Evolutionary conservation across 768 basidiomycete genomes (phyloP).

Genomic region (Megacollybia marginata): DNA sequence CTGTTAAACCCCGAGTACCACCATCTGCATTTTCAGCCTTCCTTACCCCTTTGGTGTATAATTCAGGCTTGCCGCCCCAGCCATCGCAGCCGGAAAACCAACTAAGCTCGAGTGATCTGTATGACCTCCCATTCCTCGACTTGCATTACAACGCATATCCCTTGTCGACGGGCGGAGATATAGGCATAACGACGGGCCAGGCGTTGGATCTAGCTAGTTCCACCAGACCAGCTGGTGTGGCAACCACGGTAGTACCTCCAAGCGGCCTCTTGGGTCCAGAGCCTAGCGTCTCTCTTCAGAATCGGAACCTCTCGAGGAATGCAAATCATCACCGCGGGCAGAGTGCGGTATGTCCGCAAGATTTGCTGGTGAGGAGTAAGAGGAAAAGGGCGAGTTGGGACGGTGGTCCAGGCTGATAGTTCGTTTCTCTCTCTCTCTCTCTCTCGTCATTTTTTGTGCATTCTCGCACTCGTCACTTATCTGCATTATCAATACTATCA

Average conservation of each 20-base stretch:
- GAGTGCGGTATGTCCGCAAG: constrained; percentile 34
- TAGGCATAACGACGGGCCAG: constrained; percentile 13
- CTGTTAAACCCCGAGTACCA: background rate
- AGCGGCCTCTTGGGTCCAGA: background rate
- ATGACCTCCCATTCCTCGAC: constrained; percentile 64
- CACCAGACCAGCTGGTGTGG: background rate
- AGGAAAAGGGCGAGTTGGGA: constrained; percentile 42
- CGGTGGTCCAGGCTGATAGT: constrained; percentile 15
- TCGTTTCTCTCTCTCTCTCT: too few species aligned
- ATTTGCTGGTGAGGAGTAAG: constrained; percentile 25
- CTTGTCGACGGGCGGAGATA: background rate
- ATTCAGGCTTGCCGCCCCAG: background rate
- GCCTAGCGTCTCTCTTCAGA: background rate
- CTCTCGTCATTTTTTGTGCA: too few species aligned
- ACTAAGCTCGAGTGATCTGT: constrained; percentile 20
- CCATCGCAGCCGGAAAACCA: background rate
- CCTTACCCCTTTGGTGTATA: background rate
- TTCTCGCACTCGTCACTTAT: too few species aligned
- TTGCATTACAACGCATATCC: constrained; percentile 53
- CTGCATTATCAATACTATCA: too few species aligned
- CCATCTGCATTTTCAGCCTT: background rate
- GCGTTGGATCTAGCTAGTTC: constrained; percentile 33
- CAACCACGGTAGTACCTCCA: background rate
- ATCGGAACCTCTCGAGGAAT: background rate
- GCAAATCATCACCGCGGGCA: constrained; percentile 37